Base-by-base conservation (phyloP, 306 rosid species). In the Ormosia semicastrata region DNA sequence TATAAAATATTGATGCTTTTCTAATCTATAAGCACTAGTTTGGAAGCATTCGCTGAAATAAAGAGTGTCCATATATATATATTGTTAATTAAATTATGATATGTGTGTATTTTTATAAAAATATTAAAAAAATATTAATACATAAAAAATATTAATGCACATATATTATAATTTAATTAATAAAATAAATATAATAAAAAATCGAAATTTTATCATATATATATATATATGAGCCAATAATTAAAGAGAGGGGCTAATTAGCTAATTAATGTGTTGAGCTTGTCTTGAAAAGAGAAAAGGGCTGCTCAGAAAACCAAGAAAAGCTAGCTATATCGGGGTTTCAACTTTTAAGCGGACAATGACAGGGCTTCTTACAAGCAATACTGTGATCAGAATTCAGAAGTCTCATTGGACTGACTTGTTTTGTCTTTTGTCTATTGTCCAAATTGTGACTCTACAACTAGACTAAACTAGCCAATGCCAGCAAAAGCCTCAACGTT, bases 301-400 rank as follows among this genome's bases (percentile, higher is more conserved):
- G 37, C 49, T 6, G 58, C 6, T 57, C n/a, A 66, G 36, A 84
- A 58, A 79, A 57, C 54, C 66, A 59, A 71, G 78, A 78, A 79
- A 68, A 58, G 57, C 46, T 7, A 36, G 74, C 18, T 39, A 66
- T 3, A 39, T 14, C 8, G 32, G 2, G 17, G 5, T 32, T 73
- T 52, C 66, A 37, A n/a, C 44, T 24, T 56, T 8, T 10, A 73
- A 54, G 33, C 8, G 39, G 24, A 37, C 8, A 12, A 57, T 29
- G 36, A 66, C 60, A 68, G 7, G 17, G 10, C 63, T 33, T 52
- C 46, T 14, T 30, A 15, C 49, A 12, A 24, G 60, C 34, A 56
- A 52, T 11, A 53, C 8, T n/a, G 47, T 50, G 77, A 43, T 11
- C 13, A 66, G 36, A 57, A 39, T 32, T 11, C 13, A 66, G 36